Conservation (phyloP, 805 yeast species). For the Candida cerambycidarum region DNA sequence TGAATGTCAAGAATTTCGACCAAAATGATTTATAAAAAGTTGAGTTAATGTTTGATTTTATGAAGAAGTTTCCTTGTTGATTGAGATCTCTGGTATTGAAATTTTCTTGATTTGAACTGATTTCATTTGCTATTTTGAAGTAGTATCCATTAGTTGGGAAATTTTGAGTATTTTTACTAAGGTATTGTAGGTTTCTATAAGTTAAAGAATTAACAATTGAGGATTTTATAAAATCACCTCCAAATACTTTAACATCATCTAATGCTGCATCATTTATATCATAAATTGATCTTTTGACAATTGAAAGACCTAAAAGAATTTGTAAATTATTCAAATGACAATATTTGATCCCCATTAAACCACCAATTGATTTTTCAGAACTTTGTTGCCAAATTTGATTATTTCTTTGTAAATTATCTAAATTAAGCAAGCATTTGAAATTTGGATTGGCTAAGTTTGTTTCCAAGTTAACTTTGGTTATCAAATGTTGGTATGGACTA, state of each 20-base stretch:
- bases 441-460: conserved; percentile 48
- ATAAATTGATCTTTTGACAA: conserved; percentile 55
- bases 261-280: conserved; percentile 54
- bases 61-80: conserved; percentile 20
- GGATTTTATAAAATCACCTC: conserved; percentile 37
- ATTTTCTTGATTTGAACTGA: conserved; percentile 33
- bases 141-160: conserved; percentile 50
- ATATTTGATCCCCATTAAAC: conserved; percentile 50
- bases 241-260: conserved; percentile 34
- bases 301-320: conserved; percentile 53
- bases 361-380: conserved; percentile 54
- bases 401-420: conserved; percentile 16
- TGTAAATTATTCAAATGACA: conserved; percentile 19
- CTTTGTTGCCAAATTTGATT: conserved; percentile 52
- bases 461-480: conserved; percentile 45
- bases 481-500: conserved; percentile 47
- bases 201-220: conserved; percentile 28
- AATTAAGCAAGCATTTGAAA: conserved; percentile 39
- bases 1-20: conserved; percentile 48
- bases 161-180: conserved; percentile 25
- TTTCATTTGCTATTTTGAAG: conserved; percentile 63
- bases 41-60: conserved; percentile 32
- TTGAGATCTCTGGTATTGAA: conserved; percentile 17
- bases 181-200: conserved; percentile 22
- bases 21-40: conserved; percentile 43